Evolutionary conservation across 1,284 basidiomycete genomes (phyloP).

Genomic region (Gymnopus androsaceus): DNA sequence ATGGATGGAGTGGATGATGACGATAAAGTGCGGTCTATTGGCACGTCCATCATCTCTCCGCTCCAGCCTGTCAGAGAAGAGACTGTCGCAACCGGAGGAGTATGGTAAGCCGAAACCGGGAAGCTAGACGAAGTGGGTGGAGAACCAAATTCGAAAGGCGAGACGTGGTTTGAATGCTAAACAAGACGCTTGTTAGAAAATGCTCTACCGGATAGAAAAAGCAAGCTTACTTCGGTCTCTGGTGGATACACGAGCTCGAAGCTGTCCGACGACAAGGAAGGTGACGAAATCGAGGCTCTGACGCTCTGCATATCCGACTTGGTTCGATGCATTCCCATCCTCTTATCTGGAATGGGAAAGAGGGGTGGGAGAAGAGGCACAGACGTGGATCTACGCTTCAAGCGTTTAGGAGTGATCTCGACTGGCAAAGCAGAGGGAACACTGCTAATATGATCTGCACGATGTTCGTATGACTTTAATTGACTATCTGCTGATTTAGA

Average conservation of each 20-base stretch:
- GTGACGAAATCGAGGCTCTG: not conserved
- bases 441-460: not conserved
- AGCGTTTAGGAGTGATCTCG: not conserved
- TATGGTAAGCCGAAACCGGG: not conserved
- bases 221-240: not conserved
- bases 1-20: not conserved
- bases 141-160: not conserved
- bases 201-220: not conserved
- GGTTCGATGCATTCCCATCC: not conserved
- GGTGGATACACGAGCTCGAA: not conserved
- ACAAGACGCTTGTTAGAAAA: not conserved
- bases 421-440: not conserved
- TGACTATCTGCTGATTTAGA: not conserved
- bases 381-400: slow-evolving; percentile 13
- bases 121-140: not conserved
- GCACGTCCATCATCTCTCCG: slow-evolving; percentile 9
- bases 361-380: slow-evolving; percentile 9
- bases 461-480: not conserved
- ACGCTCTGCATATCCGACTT: not conserved
- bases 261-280: not conserved
- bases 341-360: not conserved
- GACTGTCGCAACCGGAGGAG: slow-evolving; percentile 30
- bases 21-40: not conserved
- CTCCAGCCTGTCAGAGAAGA: slow-evolving; percentile 36
- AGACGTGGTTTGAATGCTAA: not conserved